Evolutionary conservation across 345 rosid species (phyloP), one percentile per base, ranked within the genome.

Genomic region (Dipteronia dyeriana): DNA sequence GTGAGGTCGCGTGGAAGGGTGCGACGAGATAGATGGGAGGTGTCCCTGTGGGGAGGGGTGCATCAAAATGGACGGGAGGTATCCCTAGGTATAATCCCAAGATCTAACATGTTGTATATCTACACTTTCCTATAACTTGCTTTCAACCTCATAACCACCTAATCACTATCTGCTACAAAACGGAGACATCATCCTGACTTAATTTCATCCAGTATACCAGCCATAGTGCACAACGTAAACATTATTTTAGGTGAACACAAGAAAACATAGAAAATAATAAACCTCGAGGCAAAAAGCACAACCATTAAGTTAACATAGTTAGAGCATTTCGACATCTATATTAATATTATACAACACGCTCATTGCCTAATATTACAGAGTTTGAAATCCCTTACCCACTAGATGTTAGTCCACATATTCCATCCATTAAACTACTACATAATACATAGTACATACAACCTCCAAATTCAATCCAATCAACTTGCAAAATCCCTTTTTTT

Each of bases 261-360:
- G 71, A 66, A 19, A 47, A 66, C 78, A 29, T 47, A 7, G 38
- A 66, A 31, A 62, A 26, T 74, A n/a, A 9, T 26, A 47, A 16
- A 17, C 45, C 47, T 45, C 17, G 19, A 61, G 23, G 54, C 53
- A 73, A 41, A 31, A 16, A 59, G 38, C 66, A 22, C 7, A 16
- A 34, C 75, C 31, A 1, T 2, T 59, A 12, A 51, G 9, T 22
- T 60, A 16, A 71, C 5, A 16, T 3, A 7, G 20, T 1, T 39
- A 10, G 60, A 39, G 23, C 20, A 59, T 25, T 59, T 49, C 20
- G 6, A 70, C 26, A 70, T 26, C 9, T 4, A 54, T 17, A 70
- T 9, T 0, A 7, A 31, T 17, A 70, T 9, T 1, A 14, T 23
- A 56, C 17, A 16, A 49, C 45, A 26, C 31, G 29, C 74, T 54